These are phyloP conservation scores for Aspergillus ochraceoroseus DNA, from an alignment of 2,329 filamentous ascomycete genomes.

Conservation along the genomic window DNA sequence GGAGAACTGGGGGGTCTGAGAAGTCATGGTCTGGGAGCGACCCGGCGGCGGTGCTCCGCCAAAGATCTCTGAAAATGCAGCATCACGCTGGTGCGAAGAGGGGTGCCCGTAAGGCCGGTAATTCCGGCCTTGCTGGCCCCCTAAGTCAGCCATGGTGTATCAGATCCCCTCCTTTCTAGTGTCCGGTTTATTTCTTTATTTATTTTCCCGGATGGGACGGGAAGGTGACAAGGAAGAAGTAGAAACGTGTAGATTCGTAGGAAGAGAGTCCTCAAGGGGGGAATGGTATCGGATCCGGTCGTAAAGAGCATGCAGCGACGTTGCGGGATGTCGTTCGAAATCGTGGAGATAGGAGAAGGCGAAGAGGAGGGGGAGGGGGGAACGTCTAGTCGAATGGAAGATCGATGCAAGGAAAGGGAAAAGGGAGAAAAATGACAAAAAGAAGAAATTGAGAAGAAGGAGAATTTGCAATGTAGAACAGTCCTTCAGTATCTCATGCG, in stretches of 20 bases:
- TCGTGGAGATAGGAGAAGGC: constrained; percentile 29
- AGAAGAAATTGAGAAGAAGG: constrained; percentile 17
- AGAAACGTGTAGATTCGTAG: constrained; percentile 9
- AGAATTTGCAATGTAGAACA: constrained; percentile 19
- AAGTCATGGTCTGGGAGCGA: constrained; percentile 92
- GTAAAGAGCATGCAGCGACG: constrained; percentile 33
- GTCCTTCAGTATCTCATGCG: constrained; percentile 29
- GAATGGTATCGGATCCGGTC: constrained; percentile 28
- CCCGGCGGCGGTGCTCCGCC: constrained; percentile 79
- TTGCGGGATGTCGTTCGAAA: constrained; percentile 32
- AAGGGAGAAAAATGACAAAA: constrained; percentile 14
- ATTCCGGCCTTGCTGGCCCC: constrained; percentile 57
- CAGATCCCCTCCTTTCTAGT: constrained; percentile 11
- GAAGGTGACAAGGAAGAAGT: constrained; percentile 9
- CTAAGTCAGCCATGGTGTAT: constrained; percentile 58
- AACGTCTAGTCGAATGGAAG: constrained; percentile 18
- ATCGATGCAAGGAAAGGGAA: constrained; percentile 9
- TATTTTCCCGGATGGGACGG: constrained; percentile 10
- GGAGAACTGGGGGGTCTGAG: constrained; percentile 59
- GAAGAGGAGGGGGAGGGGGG: constrained; percentile 17
- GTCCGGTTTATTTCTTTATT: constrained; percentile 6
- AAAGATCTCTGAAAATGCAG: constrained; percentile 94
- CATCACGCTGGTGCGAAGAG: constrained; percentile 69
- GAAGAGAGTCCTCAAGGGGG: constrained; percentile 8
- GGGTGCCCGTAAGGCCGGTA: constrained; percentile 54